Evolutionary conservation across 139 green algal genomes (phyloP).

Genomic region (Diplosphaera chodatii): DNA sequence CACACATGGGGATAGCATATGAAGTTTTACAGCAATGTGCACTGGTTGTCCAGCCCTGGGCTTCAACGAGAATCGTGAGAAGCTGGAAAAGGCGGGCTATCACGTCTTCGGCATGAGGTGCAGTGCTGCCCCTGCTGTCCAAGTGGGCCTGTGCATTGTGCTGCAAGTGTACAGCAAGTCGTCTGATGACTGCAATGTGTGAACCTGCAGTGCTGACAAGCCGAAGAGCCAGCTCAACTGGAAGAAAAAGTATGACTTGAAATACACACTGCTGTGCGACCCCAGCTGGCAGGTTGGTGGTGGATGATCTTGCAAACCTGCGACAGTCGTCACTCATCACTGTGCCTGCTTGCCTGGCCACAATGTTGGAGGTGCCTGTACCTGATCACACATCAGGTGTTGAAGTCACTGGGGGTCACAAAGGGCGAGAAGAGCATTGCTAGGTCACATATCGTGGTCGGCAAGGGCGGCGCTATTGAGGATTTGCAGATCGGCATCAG

Average conservation of each 20-base stretch:
- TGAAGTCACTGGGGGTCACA: slow-evolving; percentile 25
- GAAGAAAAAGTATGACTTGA: slow-evolving; percentile 34
- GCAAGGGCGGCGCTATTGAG: neutral
- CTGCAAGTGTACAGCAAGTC: too few species aligned
- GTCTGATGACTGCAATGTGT: too few species aligned
- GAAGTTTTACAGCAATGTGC: too few species aligned
- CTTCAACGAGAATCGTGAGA: slow-evolving; percentile 22
- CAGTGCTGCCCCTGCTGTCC: too few species aligned
- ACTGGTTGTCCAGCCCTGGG: too few species aligned
- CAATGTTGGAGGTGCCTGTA: too few species aligned
- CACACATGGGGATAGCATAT: too few species aligned
- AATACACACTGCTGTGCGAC: slow-evolving; percentile 37
- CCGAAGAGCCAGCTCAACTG: slow-evolving; percentile 37
- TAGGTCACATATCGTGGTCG: slow-evolving; percentile 7
- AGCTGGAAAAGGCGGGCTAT: slow-evolving; percentile 22
- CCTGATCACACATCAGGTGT: slow-evolving; percentile 1
- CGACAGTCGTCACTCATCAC: too few species aligned
- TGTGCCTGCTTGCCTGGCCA: too few species aligned
- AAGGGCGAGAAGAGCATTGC: slow-evolving; percentile 27
- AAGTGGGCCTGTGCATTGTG: too few species aligned
- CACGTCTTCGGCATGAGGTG: slow-evolving; percentile 30
- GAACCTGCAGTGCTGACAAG: slow-evolving; percentile 35
- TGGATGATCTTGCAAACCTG: too few species aligned
- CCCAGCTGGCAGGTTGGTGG: slow-evolving; percentile 7
- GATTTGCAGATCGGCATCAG: slow-evolving; percentile 22